A percentile compares a stretch with the other conserved stretches of the same genome.
Evolutionary conservation across 2,329 filamentous ascomycete genomes (phyloP).

Genomic region (Huntiella omanensis): DNA sequence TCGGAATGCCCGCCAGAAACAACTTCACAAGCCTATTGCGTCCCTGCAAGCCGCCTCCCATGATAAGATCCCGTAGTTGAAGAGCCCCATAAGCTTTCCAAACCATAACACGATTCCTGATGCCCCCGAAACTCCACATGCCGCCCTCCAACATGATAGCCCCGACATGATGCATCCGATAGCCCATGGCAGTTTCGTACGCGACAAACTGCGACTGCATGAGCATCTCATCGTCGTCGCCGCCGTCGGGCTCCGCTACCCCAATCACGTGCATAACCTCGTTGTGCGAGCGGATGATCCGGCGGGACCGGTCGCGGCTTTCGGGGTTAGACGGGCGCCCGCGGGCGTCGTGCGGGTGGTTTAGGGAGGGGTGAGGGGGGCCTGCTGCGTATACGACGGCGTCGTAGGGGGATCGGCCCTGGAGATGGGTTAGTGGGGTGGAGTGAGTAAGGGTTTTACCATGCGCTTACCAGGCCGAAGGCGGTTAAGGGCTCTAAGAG

Average conservation of each 20-base stretch:
- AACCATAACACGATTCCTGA: constrained; percentile 36
- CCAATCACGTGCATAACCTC: constrained; percentile 46
- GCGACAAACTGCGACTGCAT: constrained; percentile 21
- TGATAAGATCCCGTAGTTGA: constrained; percentile 28
- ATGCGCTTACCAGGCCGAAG: constrained; percentile 30
- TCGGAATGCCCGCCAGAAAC: constrained; percentile 23
- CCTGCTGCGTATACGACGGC: constrained; percentile 33
- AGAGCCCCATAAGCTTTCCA: constrained; percentile 23
- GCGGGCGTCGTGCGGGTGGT: constrained; percentile 32
- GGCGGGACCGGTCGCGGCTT: constrained; percentile 34
- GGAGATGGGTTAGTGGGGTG: neutral
- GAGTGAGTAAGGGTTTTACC: constrained; percentile 1
- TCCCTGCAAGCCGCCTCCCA: constrained; percentile 17
- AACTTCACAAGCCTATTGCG: constrained; percentile 18
- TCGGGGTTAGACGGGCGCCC: constrained; percentile 36
- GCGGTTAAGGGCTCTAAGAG: constrained; percentile 37
- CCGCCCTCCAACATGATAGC: constrained; percentile 23
- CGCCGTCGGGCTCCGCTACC: constrained; percentile 38
- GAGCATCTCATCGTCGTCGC: constrained; percentile 23
- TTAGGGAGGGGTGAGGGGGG: constrained; percentile 22
- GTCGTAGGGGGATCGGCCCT: constrained; percentile 43
- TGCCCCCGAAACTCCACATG: constrained; percentile 32
- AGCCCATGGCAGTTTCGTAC: constrained; percentile 30
- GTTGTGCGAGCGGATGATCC: constrained; percentile 41
- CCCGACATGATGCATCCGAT: constrained; percentile 19